Evolutionary conservation across 192 early-diverging fungal genomes (phyloP).

Genomic region (Piromyces sp.): DNA sequence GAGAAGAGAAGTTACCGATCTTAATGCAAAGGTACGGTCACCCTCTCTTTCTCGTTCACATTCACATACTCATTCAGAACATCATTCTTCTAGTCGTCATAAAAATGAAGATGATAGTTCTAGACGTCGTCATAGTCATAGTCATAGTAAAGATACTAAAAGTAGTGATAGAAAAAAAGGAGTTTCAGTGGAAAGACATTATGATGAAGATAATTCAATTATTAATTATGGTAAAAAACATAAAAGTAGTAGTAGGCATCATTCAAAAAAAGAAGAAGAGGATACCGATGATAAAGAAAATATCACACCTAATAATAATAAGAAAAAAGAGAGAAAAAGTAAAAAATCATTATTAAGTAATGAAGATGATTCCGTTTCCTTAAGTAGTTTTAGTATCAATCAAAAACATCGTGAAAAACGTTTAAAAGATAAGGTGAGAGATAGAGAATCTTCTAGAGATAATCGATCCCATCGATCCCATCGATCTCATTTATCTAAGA

Average conservation of each 20-base stretch:
- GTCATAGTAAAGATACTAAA: neutral
- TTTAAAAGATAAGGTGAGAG: neutral
- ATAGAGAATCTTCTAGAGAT: neutral
- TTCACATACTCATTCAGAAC: neutral
- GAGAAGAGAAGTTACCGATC: neutral
- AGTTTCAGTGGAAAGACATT: neutral
- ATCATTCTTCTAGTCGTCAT: neutral
- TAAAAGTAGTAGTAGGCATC: neutral
- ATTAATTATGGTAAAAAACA: neutral
- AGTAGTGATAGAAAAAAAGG: neutral
- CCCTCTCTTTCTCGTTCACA: neutral
- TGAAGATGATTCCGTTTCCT: neutral
- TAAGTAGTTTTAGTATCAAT: neutral
- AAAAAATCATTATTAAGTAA: neutral
- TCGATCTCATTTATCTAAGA: neutral
- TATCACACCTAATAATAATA: neutral
- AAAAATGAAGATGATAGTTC: neutral
- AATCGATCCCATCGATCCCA: neutral
- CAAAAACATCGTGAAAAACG: neutral
- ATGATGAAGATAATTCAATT: neutral
- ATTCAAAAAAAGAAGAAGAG: neutral
- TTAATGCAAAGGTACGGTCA: neutral
- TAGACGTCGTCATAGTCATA: neutral
- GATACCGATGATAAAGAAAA: neutral
- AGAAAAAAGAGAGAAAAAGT: neutral